Evolutionary conservation across 768 basidiomycete species (phyloP), one percentile per base, ranked within the genome.

Genomic region (Leccinum pellstonianum): DNA sequence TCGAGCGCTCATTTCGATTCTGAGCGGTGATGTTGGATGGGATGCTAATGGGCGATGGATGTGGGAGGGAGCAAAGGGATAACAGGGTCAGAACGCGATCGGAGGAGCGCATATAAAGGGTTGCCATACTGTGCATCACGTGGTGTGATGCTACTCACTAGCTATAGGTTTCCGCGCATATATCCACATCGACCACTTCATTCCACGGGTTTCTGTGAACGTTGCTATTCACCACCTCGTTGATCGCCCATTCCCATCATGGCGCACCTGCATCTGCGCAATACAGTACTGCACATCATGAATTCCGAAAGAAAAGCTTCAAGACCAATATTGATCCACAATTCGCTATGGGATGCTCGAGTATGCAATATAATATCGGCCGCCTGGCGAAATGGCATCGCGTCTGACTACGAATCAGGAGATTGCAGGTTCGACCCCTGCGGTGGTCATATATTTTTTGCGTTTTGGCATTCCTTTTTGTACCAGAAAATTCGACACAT

Each of bases 371-470:
- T 38, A 38, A 38, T 17, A 15, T 37, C 35, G 87, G 87, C 86
- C 85, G 87, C 85, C 85, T 90, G 88, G 88, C 88, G 87, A 88
- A 90, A 89, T 89, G 88, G 88, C 87, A 90, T 88, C 88, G 88
- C 88, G 88, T 90, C 87, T 90, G 88, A 90, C 88, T 90, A 88
- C 88, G 88, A 63, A 89, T 89, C 89, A 90, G 87, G 88, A 90
- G 88, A 89, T 90, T 90, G 88, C 86, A 90, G 87, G 88, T 90
- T 90, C 88, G 87, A 90, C 82, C 83, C 87, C 86, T 90, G 69
- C 70, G 70, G 70, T 54, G 70, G 68, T 70, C 70, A 70, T 37
- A 8, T 38, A 17, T 38, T 38, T 38, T 38, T 38, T 14, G 35
- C 35, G 7, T 15, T 8, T 38, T 1, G 15, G 15, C 3, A 2